A percentile compares a stretch with the other conserved stretches of the same genome.
phyloP scores from a whole-genome alignment of 1,284 basidiomycete genomes.

The Rhizoctonia solani region DNA sequence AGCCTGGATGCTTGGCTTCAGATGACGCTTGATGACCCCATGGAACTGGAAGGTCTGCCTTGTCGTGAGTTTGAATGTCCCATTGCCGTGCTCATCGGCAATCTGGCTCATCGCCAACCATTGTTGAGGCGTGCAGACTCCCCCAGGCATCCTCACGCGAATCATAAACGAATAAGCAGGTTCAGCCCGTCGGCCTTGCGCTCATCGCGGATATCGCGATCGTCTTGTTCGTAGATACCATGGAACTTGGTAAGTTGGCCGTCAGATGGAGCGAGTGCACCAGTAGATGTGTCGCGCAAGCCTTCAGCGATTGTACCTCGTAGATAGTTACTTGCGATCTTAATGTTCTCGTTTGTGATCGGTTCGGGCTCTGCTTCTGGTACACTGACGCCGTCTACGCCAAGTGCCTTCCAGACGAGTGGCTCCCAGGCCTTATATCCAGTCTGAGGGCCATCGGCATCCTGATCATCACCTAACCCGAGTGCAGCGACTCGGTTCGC shows the following conservation, averaged over 20 bases:
- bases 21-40: conserved; percentile 94
- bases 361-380: conserved; percentile 93
- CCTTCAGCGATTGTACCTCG: conserved; percentile 96
- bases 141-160: conserved; percentile 92
- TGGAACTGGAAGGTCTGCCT: conserved; percentile 99
- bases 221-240: conserved; percentile 96
- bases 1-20: conserved; percentile 95
- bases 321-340: conserved; percentile 92
- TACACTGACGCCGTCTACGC: conserved; percentile 89
- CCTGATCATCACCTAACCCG: conserved; percentile 96
- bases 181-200: conserved; percentile 88
- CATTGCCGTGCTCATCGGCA: conserved; percentile 91
- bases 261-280: conserved; percentile 87
- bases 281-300: conserved; percentile 83
- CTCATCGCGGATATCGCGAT: conserved; percentile 97
- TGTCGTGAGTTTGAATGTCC: conserved; percentile 97
- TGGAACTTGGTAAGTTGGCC: conserved; percentile 99
- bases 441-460: conserved; percentile 94
- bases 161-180: conserved; percentile 99
- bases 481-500: conserved; percentile 71
- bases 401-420: conserved; percentile 89
- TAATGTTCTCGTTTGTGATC: conserved; percentile 99
- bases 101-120: conserved; percentile 97
- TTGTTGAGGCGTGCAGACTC: conserved; percentile 89
- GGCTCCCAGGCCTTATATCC: conserved; percentile 97